Base-by-base conservation (phyloP, 1,284 basidiomycete genomes). In the Papiliotrema nemorosa region DNA sequence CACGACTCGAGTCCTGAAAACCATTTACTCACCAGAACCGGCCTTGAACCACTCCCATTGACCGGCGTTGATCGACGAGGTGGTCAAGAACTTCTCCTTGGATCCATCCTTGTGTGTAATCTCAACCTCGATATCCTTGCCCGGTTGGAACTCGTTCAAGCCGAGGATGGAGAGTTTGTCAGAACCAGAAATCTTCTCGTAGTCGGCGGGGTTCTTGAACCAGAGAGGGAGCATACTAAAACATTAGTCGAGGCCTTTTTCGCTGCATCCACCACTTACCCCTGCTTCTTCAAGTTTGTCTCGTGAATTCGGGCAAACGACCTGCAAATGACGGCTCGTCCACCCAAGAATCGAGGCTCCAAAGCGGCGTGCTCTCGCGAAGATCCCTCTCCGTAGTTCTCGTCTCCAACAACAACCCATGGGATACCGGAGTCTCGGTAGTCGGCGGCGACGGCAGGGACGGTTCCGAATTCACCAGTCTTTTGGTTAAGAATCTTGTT, bases 231-330 rank as follows among this genome's bases (percentile, higher is more conserved):
- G 79, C 46, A 97, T 78, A 43, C 91, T 96, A 81, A 54, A 77
- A 85, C 73, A 96, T 94, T 58, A 88, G 93, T 60, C 93, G 78
- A 2, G 90, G 88, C 56, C 94, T 87, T 87, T 93, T 90, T 63
- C 89, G 67, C 58, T 70, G 70, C 60, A 73, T 96, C 86, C 94
- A 94, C 81, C 94, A 80, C 83, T 96, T 96, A 74, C 78, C 78
- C 92, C 82, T 97, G 92, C 83, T 97, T 97, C 87, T 96, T 96
- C 55, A 97, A 78, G 76, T 97, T 97, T 13, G 93, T 97, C 77
- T 97, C 91, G 76, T 99, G 96, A 56, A 99, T 99, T 58, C 96
- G 88, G 57, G 96, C 96, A 64, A 99, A 98, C 2, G 92, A 97
- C 29, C 91, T 81, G 0, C 89, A 88, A 49, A 92, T 73, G 63